A percentile compares a stretch with the other conserved stretches of the same genome.
Evolutionary conservation across 371 early-diverging fungal species (phyloP).

Genomic region (Mucor piriformis): DNA sequence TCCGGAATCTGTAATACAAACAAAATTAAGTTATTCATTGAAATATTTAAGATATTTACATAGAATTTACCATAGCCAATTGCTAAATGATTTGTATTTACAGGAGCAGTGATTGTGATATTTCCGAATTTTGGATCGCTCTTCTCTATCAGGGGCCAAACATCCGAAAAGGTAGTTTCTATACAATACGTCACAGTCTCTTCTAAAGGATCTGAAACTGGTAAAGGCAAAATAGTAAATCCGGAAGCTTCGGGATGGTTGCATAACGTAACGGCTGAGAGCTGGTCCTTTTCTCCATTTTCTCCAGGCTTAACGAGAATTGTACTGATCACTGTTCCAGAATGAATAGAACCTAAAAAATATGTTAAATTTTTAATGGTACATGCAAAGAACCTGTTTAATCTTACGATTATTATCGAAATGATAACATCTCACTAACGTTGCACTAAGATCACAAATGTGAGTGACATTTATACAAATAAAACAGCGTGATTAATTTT

Average conservation of each 20-base stretch:
- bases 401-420: slow-evolving; percentile 26
- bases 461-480: background rate
- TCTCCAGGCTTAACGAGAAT: background rate
- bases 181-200: background rate
- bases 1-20: slow-evolving; percentile 47
- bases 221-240: slow-evolving; percentile 18
- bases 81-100: slow-evolving; percentile 57
- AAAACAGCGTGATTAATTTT: background rate
- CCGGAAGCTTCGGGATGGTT: slow-evolving; percentile 28
- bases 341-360: background rate
- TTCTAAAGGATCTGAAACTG: background rate
- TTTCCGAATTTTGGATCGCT: slow-evolving; percentile 31
- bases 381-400: background rate
- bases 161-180: slow-evolving; percentile 27
- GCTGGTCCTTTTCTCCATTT: background rate
- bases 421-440: slow-evolving; percentile 24
- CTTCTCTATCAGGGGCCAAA: slow-evolving; percentile 41
- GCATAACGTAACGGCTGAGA: slow-evolving; percentile 23
- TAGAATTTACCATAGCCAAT: slow-evolving; percentile 55
- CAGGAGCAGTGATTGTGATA: slow-evolving; percentile 54
- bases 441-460: slow-evolving; percentile 20
- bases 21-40: background rate
- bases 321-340: slow-evolving; percentile 4
- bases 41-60: background rate
- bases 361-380: too few species aligned